Evolutionary conservation across 2,329 filamentous ascomycete species (phyloP).

Genomic region (Fusarium brachygibbosum): DNA sequence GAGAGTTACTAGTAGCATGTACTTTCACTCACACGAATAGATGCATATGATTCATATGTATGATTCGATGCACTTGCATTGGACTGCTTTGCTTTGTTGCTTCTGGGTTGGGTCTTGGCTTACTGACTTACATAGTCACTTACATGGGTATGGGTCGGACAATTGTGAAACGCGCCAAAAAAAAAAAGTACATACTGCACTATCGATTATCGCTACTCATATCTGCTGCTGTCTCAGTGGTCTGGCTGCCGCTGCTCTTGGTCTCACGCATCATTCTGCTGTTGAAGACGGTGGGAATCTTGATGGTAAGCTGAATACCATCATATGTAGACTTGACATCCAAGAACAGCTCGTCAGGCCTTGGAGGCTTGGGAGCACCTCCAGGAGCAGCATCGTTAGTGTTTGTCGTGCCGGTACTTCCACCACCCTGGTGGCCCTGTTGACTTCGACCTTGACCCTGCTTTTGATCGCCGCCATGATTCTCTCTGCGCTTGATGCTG

Average conservation of each 20-base stretch:
- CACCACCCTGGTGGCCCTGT: constrained; percentile 9
- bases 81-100: background rate
- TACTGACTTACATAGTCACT: constrained; percentile 18
- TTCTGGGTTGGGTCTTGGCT: constrained; percentile 11
- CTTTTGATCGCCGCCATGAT: background rate
- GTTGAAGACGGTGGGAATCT: constrained; percentile 69
- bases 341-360: constrained; percentile 65
- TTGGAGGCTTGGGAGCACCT: constrained; percentile 51
- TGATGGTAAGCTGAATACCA: constrained; percentile 69
- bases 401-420: constrained; percentile 5
- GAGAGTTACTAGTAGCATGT: background rate
- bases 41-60: constrained; percentile 30
- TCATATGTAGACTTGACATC: constrained; percentile 71
- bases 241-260: constrained; percentile 29
- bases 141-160: constrained; percentile 31
- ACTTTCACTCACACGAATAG: constrained; percentile 24
- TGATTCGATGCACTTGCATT: constrained; percentile 5
- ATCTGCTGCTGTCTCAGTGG: constrained; percentile 3
- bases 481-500: background rate
- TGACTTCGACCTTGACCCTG: constrained; percentile 2
- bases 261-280: constrained; percentile 43
- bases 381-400: background rate
- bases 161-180: constrained; percentile 40
- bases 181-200: background rate
- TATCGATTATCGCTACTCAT: constrained; percentile 37